Base-by-base conservation (phyloP, 2,329 filamentous ascomycete genomes). In the Monosporascus cannonballus region DNA sequence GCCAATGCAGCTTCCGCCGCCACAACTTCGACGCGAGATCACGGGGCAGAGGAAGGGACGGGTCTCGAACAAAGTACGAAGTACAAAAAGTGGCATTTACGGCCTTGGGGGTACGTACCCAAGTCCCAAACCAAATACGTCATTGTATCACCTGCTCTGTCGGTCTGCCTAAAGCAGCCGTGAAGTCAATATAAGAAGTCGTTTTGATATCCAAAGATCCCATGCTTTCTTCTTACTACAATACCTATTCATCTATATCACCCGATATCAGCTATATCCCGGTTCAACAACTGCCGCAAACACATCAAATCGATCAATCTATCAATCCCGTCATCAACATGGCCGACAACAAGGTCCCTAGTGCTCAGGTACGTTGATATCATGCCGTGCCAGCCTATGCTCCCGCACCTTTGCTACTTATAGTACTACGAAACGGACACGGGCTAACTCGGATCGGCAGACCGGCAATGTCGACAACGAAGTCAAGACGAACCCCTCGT, bases 401-500 rank as follows among this genome's bases (percentile, higher is more conserved):
- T 11, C 4, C 27, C 27, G 27, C 27, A 46, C 11, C 24, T 46
- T n/a, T 27, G 24, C n/a, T 44, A 24, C 9, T 14, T 24, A 30
- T 3, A 30, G 9, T 14, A 30, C 9, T 8, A 25, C 8, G 22
- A 30, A 46, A 24, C 52, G 37, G 57, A 37, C 25, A 20, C 14
- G 51, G 27, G 9, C 37, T 39, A 27, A 24, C 8, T 24, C 36
- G 47, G 27, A 50, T 46, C 22, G 50, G 38, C 47, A 67, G 63
- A 64, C 63, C 48, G 57, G 60, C 55, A 64, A 70, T 61, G 54
- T 62, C 54, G 61, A 69, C 51, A 61, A 60, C 55, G 61, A 69
- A 65, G 71, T 76, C 60, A 67, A 76, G 57, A 67, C 67, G 24
- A 67, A 74, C 54, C 57, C 59, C 11, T 49, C 67, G 50, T 59